phyloP scores from a whole-genome alignment of 106 monocot genomes.

The Triglochin maritima region DNA sequence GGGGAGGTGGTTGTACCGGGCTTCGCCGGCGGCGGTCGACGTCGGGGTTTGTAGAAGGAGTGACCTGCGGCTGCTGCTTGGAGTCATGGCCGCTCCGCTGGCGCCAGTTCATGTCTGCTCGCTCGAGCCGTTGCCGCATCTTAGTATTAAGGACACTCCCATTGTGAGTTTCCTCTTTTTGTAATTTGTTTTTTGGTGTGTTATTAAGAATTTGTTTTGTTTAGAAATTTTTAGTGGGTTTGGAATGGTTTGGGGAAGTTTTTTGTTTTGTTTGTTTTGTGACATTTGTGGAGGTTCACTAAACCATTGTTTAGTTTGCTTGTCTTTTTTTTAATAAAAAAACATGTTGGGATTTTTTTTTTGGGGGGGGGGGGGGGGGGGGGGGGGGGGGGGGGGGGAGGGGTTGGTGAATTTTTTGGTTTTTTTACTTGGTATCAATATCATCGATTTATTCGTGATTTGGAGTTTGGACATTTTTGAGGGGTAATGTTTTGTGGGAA shows the following conservation, averaged over 20 bases:
- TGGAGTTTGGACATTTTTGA: too few species aligned
- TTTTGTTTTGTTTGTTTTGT: background rate
- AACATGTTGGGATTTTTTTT: too few species aligned
- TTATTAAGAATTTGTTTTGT: background rate
- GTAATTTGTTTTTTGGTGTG: background rate
- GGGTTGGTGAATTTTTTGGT: too few species aligned
- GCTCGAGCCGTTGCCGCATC: slow-evolving; percentile 42
- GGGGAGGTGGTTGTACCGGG: slow-evolving; percentile 23
- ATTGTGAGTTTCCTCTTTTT: slow-evolving; percentile 29
- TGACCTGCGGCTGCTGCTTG: slow-evolving; percentile 63
- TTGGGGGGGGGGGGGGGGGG: too few species aligned
- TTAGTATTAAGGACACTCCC: slow-evolving; percentile 66
- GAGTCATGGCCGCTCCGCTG: slow-evolving; percentile 85
- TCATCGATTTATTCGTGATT: too few species aligned
- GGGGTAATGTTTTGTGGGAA: too few species aligned
- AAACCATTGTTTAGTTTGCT: background rate
- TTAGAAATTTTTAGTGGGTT: background rate
- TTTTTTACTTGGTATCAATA: too few species aligned
- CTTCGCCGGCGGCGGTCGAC: slow-evolving; percentile 4
- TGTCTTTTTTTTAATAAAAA: background rate
- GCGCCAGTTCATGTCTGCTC: slow-evolving; percentile 58
- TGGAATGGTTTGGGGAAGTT: background rate
- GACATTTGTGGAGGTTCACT: background rate
- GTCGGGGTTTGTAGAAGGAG: slow-evolving; percentile 11
- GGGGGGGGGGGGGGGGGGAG: too few species aligned